Evolutionary conservation across 169 alveolate species (phyloP).

Genomic region (Plasmodium falciparum): DNA sequence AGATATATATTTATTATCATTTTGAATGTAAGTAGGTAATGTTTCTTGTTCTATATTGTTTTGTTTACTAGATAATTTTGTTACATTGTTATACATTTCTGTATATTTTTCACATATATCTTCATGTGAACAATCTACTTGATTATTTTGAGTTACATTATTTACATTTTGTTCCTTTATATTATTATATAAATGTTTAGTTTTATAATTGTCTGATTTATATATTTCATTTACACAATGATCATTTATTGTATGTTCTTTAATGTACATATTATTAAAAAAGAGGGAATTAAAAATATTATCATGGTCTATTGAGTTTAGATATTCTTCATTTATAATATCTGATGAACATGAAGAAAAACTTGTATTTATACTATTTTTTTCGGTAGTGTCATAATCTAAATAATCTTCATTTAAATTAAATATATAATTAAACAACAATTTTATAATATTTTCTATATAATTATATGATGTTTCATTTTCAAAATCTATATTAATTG

Average conservation of each 20-base stretch:
- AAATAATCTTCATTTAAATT: slow-evolving; percentile 26
- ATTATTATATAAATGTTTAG: not conserved
- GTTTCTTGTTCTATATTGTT: not conserved
- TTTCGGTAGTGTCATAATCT: not conserved
- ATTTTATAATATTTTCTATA: slow-evolving; percentile 24
- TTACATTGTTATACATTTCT: not conserved
- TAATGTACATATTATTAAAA: not conserved
- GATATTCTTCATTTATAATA: slow-evolving; percentile 20
- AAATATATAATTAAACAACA: slow-evolving; percentile 62
- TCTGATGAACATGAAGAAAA: slow-evolving; percentile 58
- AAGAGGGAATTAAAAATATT: slow-evolving; percentile 4
- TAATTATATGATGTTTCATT: slow-evolving; percentile 53
- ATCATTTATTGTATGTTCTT: not conserved
- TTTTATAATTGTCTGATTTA: not conserved
- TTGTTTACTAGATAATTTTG: not conserved
- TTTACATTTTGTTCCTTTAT: not conserved
- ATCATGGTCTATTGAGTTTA: slow-evolving; percentile 28
- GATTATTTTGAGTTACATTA: not conserved
- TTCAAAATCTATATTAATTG: slow-evolving; percentile 27
- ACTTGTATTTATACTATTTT: not conserved
- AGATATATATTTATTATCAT: not conserved
- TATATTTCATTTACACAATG: not conserved
- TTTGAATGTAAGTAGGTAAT: not conserved
- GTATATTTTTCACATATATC: not conserved
- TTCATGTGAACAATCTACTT: too few relatives aligned